Evolutionary conservation across 768 basidiomycete species (phyloP).

Genomic region (Auricularia sp.): DNA sequence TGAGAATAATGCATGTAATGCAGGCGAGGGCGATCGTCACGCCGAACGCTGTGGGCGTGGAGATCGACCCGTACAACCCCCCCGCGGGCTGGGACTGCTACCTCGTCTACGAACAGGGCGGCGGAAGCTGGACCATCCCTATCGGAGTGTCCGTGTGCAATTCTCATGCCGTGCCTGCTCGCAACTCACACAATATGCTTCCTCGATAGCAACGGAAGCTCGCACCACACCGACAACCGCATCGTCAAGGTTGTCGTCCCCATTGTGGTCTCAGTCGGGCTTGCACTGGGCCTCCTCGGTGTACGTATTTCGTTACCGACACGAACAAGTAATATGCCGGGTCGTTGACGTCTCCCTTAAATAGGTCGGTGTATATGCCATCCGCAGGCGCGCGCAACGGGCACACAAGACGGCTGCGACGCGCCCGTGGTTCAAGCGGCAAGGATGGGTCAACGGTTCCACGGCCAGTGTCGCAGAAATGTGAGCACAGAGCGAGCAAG

Average conservation of each 20-base stretch:
- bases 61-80: not conserved
- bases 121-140: not conserved
- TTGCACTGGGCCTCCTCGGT: not conserved
- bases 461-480: not conserved
- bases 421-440: constrained; percentile 1
- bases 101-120: not conserved
- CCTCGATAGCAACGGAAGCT: not conserved
- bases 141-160: not conserved
- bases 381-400: not conserved
- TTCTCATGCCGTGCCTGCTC: not conserved
- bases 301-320: not conserved
- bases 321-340: not conserved
- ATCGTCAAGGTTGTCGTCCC: not conserved
- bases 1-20: not conserved
- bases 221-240: not conserved
- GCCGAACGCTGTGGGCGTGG: not conserved
- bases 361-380: not conserved
- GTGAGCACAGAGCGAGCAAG: not conserved
- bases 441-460: not conserved
- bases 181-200: no score
- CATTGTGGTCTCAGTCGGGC: not conserved
- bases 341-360: not conserved
- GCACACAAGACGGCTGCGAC: not conserved
- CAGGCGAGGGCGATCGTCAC: not conserved
- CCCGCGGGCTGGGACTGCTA: not conserved